These are phyloP conservation scores for Linnemannia schmuckeri DNA, from an alignment of 192 early-diverging fungal genomes.

Conservation along the genomic window DNA sequence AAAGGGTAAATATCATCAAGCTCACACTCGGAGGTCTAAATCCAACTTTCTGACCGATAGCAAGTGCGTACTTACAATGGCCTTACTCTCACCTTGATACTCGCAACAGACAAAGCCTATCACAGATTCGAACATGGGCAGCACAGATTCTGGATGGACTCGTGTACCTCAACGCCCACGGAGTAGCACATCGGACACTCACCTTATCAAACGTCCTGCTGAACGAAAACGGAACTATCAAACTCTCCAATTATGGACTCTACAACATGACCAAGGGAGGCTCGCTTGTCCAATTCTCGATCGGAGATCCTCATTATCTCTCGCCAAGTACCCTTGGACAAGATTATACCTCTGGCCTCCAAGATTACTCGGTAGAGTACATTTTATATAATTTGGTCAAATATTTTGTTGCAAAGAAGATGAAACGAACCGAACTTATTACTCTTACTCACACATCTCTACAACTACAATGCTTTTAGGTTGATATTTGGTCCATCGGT, in stretches of 20 bases:
- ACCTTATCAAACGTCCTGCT: constrained; percentile 63
- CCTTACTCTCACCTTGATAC: not conserved
- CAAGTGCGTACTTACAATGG: not conserved
- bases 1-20: constrained; percentile 22
- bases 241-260: constrained; percentile 70
- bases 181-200: constrained; percentile 62
- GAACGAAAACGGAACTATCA: constrained; percentile 61
- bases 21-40: too few species aligned
- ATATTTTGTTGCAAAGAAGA: not conserved
- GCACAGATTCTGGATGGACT: constrained; percentile 67
- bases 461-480: constrained; percentile 29
- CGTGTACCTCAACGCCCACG: constrained; percentile 60
- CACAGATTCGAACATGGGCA: constrained; percentile 59
- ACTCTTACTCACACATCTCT: not conserved
- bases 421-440: not conserved
- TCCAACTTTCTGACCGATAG: too few species aligned
- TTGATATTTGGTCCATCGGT: constrained; percentile 71
- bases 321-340: constrained; percentile 46
- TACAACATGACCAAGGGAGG: constrained; percentile 70
- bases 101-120: constrained; percentile 31
- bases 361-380: constrained; percentile 27
- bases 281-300: constrained; percentile 69
- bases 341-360: constrained; percentile 11
- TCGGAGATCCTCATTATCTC: constrained; percentile 65
- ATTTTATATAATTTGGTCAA: not conserved